Conservation (phyloP, 2,329 filamentous ascomycete species). For the Alternaria alternata region DNA sequence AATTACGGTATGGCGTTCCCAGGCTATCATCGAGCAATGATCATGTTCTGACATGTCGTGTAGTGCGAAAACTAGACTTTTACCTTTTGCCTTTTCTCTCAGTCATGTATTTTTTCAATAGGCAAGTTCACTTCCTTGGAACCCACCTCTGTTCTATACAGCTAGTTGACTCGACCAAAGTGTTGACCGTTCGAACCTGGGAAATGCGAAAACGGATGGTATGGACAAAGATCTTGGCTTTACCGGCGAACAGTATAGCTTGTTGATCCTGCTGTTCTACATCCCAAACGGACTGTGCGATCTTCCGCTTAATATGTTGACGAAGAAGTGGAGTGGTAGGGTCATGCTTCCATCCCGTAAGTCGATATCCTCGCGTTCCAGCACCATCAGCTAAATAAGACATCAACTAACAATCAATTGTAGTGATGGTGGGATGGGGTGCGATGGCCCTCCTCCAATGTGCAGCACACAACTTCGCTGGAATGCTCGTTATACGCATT, state of each 20-base stretch:
- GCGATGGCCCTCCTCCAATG: conserved; percentile 59
- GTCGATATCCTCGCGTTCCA: conserved; percentile 12
- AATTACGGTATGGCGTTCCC: background rate
- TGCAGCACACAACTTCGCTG: conserved; percentile 58
- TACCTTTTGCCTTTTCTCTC: background rate
- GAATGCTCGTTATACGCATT: conserved; percentile 58
- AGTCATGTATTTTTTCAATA: conserved; percentile 6
- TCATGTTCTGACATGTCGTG: background rate
- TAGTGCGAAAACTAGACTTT: background rate
- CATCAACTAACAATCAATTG: background rate
- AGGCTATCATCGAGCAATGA: background rate
- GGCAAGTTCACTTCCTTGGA: background rate
- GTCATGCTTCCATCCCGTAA: conserved; percentile 50
- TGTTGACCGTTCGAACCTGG: conserved; percentile 36
- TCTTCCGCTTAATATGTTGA: conserved; percentile 59
- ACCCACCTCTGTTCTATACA: background rate
- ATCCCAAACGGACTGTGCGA: conserved; percentile 61
- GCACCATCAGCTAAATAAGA: background rate
- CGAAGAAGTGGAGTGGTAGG: conserved; percentile 57
- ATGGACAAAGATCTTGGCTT: conserved; percentile 56
- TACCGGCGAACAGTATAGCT: conserved; percentile 53
- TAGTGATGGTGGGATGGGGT: conserved; percentile 60
- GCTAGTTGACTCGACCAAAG: conserved; percentile 53
- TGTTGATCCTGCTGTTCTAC: conserved; percentile 61
- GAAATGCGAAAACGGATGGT: conserved; percentile 62